These are phyloP conservation scores for Yamagishiella unicocca DNA, from an alignment of 139 green algal species.

Conservation along the genomic window DNA sequence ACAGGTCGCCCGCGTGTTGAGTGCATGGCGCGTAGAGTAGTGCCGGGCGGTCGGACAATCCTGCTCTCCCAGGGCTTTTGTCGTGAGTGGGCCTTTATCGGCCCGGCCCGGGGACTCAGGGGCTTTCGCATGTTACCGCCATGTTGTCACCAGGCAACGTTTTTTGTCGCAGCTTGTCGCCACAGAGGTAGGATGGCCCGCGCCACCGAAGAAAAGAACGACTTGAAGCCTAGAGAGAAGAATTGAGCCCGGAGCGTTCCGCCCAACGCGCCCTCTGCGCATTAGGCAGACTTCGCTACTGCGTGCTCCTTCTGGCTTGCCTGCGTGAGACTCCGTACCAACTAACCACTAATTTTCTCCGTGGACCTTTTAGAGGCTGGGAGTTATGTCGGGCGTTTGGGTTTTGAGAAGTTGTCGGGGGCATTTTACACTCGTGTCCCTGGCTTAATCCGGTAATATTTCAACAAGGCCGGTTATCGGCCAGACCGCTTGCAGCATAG, in stretches of 20 bases:
- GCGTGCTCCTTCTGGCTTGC: conserved; percentile 11
- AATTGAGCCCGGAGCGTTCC: conserved; percentile 2
- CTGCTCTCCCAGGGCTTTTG: too few species aligned
- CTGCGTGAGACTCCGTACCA: conserved; percentile 14
- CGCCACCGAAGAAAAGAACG: background rate
- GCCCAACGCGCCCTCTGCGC: background rate
- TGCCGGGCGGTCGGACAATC: too few species aligned
- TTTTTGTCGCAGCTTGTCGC: background rate
- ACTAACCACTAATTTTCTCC: background rate
- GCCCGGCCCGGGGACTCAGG: too few species aligned
- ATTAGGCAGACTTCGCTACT: background rate
- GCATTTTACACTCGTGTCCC: background rate
- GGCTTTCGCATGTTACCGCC: too few species aligned
- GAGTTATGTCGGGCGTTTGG: background rate
- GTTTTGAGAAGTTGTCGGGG: background rate
- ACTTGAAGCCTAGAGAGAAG: background rate
- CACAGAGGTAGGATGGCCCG: background rate
- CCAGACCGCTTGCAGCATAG: background rate
- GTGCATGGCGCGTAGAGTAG: too few species aligned
- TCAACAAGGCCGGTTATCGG: background rate
- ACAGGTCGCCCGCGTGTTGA: background rate
- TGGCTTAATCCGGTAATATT: background rate
- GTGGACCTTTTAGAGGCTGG: background rate
- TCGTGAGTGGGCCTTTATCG: too few species aligned
- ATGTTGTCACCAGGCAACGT: too few species aligned